Evolutionary conservation across 2,329 filamentous ascomycete genomes (phyloP).

Genomic region (Trichoderma sp.): DNA sequence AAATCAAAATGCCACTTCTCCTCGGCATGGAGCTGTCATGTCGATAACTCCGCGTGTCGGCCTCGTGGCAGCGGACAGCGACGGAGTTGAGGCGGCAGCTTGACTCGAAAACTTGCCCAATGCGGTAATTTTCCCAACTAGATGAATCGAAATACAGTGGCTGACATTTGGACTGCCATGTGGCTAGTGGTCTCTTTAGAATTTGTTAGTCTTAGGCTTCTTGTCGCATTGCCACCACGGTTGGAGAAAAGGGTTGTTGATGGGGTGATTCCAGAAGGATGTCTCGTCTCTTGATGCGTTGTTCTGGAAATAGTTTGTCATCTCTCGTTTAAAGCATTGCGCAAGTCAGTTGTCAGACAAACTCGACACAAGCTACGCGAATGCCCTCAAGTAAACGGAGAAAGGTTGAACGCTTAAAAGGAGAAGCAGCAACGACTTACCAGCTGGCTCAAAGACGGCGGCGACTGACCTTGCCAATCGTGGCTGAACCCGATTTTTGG

Average conservation of each 20-base stretch:
- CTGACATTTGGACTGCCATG: neutral
- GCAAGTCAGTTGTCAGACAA: neutral
- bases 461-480: neutral
- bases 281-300: neutral
- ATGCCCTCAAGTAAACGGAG: neutral
- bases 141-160: neutral
- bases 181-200: neutral
- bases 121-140: neutral
- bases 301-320: neutral
- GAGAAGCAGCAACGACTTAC: neutral
- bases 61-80: neutral
- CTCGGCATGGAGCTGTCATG: neutral
- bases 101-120: neutral
- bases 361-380: neutral
- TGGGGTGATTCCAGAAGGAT: neutral
- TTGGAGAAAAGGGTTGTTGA: neutral
- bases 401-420: neutral
- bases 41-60: neutral
- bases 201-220: neutral
- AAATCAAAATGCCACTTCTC: neutral
- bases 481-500: neutral
- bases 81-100: neutral
- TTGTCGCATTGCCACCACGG: neutral
- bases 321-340: neutral
- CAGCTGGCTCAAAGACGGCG: neutral